Percentiles rank a stretch among this genome's conserved stretches.
Conservation (phyloP, 108 stramenopile genomes). For the Chaetoceros tenuissimus region DNA sequence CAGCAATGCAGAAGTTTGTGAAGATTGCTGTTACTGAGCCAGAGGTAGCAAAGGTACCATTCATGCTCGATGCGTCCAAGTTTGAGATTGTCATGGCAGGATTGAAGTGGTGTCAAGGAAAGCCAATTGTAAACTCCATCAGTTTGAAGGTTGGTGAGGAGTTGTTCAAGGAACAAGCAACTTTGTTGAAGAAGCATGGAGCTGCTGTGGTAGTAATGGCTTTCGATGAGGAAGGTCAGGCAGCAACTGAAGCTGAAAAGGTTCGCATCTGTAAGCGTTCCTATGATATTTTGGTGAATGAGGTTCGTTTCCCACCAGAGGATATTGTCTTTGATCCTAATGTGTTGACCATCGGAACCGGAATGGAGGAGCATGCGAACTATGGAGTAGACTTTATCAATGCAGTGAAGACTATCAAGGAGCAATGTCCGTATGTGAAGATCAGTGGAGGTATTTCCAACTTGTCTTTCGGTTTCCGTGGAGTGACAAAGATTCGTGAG, state of each 20-base stretch:
- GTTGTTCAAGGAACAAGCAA: constrained; percentile 94
- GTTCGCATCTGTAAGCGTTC: constrained; percentile 98
- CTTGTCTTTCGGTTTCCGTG: constrained; percentile 97
- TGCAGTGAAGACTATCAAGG: constrained; percentile 90
- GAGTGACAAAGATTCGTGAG: constrained; percentile 94
- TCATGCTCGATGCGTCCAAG: constrained; percentile 99
- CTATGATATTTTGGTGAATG: constrained; percentile 96
- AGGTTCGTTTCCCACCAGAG: constrained; percentile 96
- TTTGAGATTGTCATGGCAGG: constrained; percentile 95
- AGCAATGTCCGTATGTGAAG: constrained; percentile 92
- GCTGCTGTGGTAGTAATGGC: constrained; percentile 99
- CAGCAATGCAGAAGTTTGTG: constrained; percentile 98
- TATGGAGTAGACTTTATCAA: constrained; percentile 99
- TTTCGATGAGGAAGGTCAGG: constrained; percentile 98
- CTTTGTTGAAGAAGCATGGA: constrained; percentile 91
- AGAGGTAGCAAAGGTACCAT: constrained; percentile 92
- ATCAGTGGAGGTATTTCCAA: constrained; percentile 98
- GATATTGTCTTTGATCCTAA: constrained; percentile 99
- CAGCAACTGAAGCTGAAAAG: constrained; percentile 93
- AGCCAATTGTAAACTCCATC: constrained; percentile 96
- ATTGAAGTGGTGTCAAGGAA: constrained; percentile 96
- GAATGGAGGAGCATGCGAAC: constrained; percentile 96
- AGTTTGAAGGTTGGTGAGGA: constrained; percentile 98
- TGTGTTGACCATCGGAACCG: constrained; percentile 96
- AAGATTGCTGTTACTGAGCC: constrained; percentile 98